Percentiles rank a stretch among this genome's conserved stretches.
phyloP scores from a whole-genome alignment of 176 grass and related monocot species.

The Ensete glaucum region DNA sequence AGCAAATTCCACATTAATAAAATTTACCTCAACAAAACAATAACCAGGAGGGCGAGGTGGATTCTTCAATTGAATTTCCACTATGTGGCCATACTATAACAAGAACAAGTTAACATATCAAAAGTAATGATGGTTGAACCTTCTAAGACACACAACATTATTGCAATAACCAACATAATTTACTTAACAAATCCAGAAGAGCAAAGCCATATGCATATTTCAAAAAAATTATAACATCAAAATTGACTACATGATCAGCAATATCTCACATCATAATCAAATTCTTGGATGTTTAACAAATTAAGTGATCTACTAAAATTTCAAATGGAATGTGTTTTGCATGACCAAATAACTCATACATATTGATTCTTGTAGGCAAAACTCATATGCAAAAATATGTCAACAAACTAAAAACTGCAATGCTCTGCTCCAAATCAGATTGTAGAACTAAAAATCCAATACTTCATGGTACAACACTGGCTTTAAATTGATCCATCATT shows the following conservation, averaged over 20 bases:
- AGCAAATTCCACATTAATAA: background rate
- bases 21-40: slow-evolving; percentile 23
- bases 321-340: too few species aligned
- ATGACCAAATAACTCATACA: too few species aligned
- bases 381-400: background rate
- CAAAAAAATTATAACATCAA: background rate
- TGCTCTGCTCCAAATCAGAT: too few species aligned
- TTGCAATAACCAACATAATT: background rate
- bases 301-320: too few species aligned
- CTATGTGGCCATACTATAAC: slow-evolving; percentile 17
- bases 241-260: too few species aligned
- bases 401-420: background rate
- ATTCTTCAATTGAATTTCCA: slow-evolving; percentile 24
- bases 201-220: background rate
- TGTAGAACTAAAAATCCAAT: background rate
- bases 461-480: background rate
- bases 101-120: background rate
- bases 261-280: too few species aligned
- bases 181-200: background rate
- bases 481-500: background rate
- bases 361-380: too few species aligned
- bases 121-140: background rate
- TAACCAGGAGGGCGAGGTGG: slow-evolving; percentile 23
- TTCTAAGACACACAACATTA: background rate
- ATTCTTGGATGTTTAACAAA: too few species aligned